phyloP scores from a whole-genome alignment of 169 alveolate species.

The Eimeria sp. region DNA sequence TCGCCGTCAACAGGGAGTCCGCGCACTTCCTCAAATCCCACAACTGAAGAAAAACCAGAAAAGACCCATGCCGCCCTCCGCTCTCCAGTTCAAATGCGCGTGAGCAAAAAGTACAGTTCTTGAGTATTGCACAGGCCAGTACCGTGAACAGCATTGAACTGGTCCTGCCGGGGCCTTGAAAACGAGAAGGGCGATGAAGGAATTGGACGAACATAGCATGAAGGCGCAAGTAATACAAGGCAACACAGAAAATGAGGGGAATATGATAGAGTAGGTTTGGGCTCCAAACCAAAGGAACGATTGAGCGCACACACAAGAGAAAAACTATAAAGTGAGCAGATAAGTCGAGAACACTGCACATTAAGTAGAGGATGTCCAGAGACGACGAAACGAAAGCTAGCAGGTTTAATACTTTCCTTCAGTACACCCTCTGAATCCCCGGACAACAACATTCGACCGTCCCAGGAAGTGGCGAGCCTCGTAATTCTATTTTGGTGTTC shows the following conservation, averaged over 20 bases:
- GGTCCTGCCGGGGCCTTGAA: neutral
- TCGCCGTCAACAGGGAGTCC: slow-evolving; percentile 75
- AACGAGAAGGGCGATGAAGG: neutral
- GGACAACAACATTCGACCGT: slow-evolving; percentile 72
- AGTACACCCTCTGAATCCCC: slow-evolving; percentile 83
- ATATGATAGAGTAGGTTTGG: neutral
- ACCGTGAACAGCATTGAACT: neutral
- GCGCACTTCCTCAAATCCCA: slow-evolving; percentile 82
- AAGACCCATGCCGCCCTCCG: neutral
- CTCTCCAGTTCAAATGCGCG: neutral
- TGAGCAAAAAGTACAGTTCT: neutral
- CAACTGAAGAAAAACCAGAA: slow-evolving; percentile 31
- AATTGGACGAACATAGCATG: neutral
- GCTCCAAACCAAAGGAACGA: neutral
- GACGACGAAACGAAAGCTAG: neutral
- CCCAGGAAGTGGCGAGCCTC: slow-evolving; percentile 78
- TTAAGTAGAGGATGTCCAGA: neutral
- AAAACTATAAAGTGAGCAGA: neutral
- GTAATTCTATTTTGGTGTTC: slow-evolving; percentile 80
- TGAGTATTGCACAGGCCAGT: neutral
- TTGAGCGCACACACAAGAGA: neutral
- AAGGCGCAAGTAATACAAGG: neutral
- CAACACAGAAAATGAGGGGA: neutral
- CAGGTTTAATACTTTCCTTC: slow-evolving; percentile 33
- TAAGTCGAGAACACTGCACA: neutral